phyloP scores from a whole-genome alignment of 78 protist species.

The Protostelium mycophagum region DNA sequence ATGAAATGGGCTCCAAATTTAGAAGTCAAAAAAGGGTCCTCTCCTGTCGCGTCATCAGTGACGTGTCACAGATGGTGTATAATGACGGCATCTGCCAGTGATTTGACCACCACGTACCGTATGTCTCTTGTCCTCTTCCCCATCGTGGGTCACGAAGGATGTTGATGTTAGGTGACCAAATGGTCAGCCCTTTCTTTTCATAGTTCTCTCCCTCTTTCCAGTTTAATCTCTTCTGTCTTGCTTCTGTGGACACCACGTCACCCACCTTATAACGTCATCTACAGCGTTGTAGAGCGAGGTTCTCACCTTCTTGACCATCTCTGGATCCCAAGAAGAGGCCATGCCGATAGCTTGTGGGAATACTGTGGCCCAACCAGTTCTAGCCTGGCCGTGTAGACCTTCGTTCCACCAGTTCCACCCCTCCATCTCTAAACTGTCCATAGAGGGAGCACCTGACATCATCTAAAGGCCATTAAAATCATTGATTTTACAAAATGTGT shows the following conservation, averaged over 20 bases:
- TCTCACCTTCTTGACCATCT: neutral
- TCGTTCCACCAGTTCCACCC: neutral
- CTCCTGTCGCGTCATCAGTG: no score
- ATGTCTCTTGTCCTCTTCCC: slow-evolving; percentile 61
- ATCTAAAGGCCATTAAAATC: no score
- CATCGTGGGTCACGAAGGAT: slow-evolving; percentile 21
- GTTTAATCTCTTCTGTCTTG: neutral
- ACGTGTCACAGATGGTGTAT: no score
- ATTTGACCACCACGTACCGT: no score
- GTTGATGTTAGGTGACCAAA: slow-evolving; percentile 7
- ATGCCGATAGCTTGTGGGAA: neutral
- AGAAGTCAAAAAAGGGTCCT: slow-evolving; percentile 37
- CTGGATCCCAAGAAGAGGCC: neutral
- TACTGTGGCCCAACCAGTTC: neutral
- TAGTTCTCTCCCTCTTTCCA: neutral
- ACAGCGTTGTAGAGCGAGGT: neutral
- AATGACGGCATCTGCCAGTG: no score
- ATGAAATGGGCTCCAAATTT: slow-evolving; percentile 4
- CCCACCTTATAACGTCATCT: neutral
- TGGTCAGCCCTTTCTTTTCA: neutral
- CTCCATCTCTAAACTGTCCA: neutral
- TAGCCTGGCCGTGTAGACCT: neutral
- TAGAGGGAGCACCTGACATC: neutral
- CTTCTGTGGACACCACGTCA: neutral
- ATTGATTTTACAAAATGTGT: no score